Evolutionary conservation across 305 asterid species (phyloP).

Genomic region (Fraxinus platypoda): DNA sequence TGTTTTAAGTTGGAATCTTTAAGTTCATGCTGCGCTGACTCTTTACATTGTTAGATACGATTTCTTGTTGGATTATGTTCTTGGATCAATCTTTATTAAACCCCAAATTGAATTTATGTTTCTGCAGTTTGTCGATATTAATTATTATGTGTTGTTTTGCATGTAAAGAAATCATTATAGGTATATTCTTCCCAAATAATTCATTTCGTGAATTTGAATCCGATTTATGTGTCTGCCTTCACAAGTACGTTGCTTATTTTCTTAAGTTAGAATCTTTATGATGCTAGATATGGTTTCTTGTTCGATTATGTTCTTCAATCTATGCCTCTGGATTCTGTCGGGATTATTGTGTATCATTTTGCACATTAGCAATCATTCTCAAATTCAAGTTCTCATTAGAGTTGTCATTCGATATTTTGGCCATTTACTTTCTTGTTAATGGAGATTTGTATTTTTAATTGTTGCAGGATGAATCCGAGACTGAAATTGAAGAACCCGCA

Average conservation of each 20-base stretch:
- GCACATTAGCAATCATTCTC: neutral
- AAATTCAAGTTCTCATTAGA: neutral
- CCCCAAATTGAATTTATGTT: neutral
- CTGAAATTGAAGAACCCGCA: slow-evolving; percentile 8
- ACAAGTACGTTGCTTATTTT: neutral
- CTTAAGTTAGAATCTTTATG: neutral
- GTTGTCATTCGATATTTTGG: neutral
- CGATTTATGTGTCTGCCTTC: neutral
- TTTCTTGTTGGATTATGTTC: neutral
- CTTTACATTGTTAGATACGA: neutral
- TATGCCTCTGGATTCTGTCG: neutral
- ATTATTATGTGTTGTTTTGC: neutral
- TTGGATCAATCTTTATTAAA: neutral
- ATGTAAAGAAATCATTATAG: neutral
- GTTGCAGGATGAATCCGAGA: slow-evolving; percentile 38
- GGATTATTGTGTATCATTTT: neutral
- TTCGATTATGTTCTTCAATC: neutral
- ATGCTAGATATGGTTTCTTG: neutral
- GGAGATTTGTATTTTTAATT: neutral
- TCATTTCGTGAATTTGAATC: neutral
- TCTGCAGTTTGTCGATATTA: neutral
- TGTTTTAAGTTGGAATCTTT: neutral
- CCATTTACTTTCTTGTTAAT: neutral
- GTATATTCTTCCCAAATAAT: neutral
- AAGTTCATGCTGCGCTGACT: neutral